Evolutionary conservation across 805 yeast species (phyloP).

Genomic region (Nakazawaea peltata): DNA sequence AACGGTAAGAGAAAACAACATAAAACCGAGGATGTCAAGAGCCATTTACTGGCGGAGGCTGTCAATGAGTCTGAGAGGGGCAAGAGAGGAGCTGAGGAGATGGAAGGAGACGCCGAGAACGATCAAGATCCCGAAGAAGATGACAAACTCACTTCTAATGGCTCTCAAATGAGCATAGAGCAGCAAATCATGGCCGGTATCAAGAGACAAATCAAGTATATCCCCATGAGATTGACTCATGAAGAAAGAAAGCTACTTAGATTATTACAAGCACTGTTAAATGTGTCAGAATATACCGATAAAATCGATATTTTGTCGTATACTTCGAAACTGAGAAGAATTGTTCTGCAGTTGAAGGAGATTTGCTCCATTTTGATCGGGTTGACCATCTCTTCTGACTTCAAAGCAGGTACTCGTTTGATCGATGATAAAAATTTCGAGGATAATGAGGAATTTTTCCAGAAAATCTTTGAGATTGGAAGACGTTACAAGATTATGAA

Average conservation of each 20-base stretch:
- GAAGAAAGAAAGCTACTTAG: conserved; percentile 65
- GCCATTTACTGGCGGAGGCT: conserved; percentile 13
- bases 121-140: conserved; percentile 12
- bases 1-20: conserved; percentile 56
- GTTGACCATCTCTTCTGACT: conserved; percentile 66
- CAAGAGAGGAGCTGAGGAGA: conserved; percentile 14
- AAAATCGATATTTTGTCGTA: conserved; percentile 65
- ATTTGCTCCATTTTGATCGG: conserved; percentile 77
- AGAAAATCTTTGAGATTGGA: conserved; percentile 67
- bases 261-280: conserved; percentile 65
- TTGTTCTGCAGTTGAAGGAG: conserved; percentile 64
- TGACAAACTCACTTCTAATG: neutral
- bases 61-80: too few relatives aligned
- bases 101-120: conserved; percentile 12
- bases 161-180: conserved; percentile 6
- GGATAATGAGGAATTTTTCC: conserved; percentile 68
- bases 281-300: conserved; percentile 76
- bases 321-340: conserved; percentile 60
- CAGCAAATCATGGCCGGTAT: conserved; percentile 26
- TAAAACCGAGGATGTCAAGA: conserved; percentile 19
- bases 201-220: conserved; percentile 38
- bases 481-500: conserved; percentile 78
- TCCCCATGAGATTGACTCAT: conserved; percentile 60
- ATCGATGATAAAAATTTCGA: conserved; percentile 60
- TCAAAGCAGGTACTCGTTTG: conserved; percentile 59